Percentiles rank a stretch among this genome's conserved stretches.
Conservation (phyloP, 2,329 filamentous ascomycete species). For the Fusarium lyarnte region DNA sequence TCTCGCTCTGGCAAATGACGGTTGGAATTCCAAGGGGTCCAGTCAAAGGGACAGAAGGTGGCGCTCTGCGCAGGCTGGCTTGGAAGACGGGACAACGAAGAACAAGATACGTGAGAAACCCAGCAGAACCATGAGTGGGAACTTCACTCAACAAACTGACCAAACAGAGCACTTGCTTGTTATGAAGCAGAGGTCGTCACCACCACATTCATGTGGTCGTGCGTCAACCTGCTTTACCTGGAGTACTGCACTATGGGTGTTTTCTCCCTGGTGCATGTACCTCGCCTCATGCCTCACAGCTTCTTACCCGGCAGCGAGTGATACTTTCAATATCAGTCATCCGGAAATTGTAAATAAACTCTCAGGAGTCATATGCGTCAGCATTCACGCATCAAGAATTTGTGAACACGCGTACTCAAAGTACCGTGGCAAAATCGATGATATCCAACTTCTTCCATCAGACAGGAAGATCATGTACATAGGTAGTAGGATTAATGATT, state of each 20-base stretch:
- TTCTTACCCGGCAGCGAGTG: conserved; percentile 7
- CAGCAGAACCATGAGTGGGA: conserved; percentile 29
- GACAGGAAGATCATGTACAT: neutral
- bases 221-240: conserved; percentile 20
- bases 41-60: conserved; percentile 16
- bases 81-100: conserved; percentile 10
- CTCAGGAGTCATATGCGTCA: neutral
- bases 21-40: conserved; percentile 4
- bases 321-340: neutral
- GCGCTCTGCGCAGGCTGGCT: conserved; percentile 7
- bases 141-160: conserved; percentile 21
- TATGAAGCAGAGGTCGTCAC: conserved; percentile 20
- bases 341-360: neutral
- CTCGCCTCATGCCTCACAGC: conserved; percentile 1
- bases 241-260: neutral
- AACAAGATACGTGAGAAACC: conserved; percentile 29
- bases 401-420: neutral
- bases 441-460: neutral
- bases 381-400: neutral
- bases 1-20: conserved; percentile 21
- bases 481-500: neutral
- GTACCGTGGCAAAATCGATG: neutral
- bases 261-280: conserved; percentile 3
- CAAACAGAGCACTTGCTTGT: conserved; percentile 23
- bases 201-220: conserved; percentile 35